phyloP scores from a whole-genome alignment of 129 eudicot species.

The Flaveria brownii region DNA sequence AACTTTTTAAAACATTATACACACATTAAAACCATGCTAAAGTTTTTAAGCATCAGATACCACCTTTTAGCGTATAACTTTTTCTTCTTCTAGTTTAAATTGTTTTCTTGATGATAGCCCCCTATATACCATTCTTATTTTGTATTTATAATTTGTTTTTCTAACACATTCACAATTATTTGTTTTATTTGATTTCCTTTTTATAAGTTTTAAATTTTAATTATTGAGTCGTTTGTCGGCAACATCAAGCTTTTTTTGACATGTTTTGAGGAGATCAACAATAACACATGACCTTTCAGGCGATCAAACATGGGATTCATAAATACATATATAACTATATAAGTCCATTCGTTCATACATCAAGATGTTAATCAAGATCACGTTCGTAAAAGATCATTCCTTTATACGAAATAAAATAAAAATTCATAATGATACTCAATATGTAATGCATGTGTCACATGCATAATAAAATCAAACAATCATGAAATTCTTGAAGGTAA shows the following conservation, averaged over 20 bases:
- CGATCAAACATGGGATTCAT: background rate
- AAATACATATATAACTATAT: background rate
- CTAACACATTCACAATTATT: too few relatives aligned
- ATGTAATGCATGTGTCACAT: background rate
- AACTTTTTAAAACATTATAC: too few relatives aligned
- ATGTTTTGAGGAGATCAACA: background rate
- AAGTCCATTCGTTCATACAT: background rate
- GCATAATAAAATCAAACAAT: background rate
- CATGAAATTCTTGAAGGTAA: background rate
- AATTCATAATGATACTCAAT: background rate
- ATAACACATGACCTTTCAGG: background rate
- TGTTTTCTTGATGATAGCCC: too few relatives aligned
- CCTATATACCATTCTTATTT: too few relatives aligned
- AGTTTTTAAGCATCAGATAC: too few relatives aligned
- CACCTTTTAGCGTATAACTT: too few relatives aligned
- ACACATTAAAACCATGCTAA: too few relatives aligned
- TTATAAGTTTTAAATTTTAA: too few relatives aligned
- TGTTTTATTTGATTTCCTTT: too few relatives aligned
- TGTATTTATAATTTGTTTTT: too few relatives aligned
- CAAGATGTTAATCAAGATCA: background rate
- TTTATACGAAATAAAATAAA: background rate
- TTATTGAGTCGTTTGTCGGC: background rate
- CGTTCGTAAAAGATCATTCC: background rate
- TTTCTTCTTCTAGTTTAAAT: too few relatives aligned
- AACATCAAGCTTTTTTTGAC: background rate